Percentiles rank a stretch among this genome's conserved stretches.
phyloP scores from a whole-genome alignment of 2,329 filamentous ascomycete species.

The Penicillium sclerotigenum region DNA sequence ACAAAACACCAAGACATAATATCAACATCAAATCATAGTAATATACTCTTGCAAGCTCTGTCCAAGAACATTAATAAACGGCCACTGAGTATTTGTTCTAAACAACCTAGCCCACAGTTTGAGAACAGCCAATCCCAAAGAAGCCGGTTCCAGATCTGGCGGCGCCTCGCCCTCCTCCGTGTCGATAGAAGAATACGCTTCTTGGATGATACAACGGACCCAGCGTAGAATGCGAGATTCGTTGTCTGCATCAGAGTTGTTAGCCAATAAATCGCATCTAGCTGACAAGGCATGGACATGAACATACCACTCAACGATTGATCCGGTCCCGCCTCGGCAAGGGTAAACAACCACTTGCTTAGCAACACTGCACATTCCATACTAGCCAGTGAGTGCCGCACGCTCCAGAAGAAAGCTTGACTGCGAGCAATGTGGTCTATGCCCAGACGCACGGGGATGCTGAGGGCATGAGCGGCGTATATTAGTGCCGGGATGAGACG shows the following conservation, averaged over 20 bases:
- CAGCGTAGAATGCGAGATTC: constrained; percentile 33
- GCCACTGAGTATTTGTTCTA: constrained; percentile 34
- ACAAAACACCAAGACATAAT: not conserved
- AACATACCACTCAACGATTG: constrained; percentile 29
- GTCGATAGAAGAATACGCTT: constrained; percentile 34
- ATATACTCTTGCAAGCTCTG: constrained; percentile 32
- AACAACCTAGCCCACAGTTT: constrained; percentile 34
- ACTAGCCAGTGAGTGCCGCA: constrained; percentile 36
- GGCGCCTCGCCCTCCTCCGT: constrained; percentile 23
- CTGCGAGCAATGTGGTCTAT: constrained; percentile 38
- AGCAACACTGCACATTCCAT: constrained; percentile 43
- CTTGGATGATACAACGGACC: constrained; percentile 33
- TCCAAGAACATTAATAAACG: constrained; percentile 34
- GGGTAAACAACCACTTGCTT: constrained; percentile 45
- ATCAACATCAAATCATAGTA: constrained; percentile 21
- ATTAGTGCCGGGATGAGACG: constrained; percentile 63
- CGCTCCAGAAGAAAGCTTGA: constrained; percentile 40
- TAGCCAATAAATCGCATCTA: not conserved
- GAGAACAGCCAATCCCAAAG: constrained; percentile 30
- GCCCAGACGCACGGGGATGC: constrained; percentile 48
- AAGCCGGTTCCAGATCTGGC: constrained; percentile 24
- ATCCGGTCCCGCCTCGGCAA: constrained; percentile 26
- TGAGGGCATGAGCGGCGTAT: constrained; percentile 66
- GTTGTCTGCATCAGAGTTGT: constrained; percentile 22
- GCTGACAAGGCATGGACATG: not conserved